phyloP scores from a whole-genome alignment of 2,329 filamentous ascomycete species.

The Pseudocercospora macadamiae region DNA sequence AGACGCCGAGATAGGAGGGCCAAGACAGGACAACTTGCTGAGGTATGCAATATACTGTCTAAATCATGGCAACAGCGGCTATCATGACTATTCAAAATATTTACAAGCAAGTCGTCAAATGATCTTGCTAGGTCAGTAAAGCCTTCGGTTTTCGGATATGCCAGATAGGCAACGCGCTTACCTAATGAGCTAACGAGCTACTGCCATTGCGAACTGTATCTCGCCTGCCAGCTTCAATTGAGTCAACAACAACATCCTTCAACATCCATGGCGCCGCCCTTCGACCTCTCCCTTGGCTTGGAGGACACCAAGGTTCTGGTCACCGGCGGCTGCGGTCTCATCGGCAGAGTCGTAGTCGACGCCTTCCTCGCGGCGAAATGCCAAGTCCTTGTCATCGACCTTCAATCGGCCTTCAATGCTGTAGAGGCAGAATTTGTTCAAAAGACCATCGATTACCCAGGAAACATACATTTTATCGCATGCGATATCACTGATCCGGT shows the following conservation, averaged over 20 bases:
- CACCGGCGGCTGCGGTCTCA: slow-evolving; percentile 47
- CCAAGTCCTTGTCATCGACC: slow-evolving; percentile 41
- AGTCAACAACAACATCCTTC: background rate
- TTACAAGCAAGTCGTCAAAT: no score
- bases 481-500: slow-evolving; percentile 40
- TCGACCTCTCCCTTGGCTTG: slow-evolving; percentile 42
- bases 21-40: no score
- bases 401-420: slow-evolving; percentile 6
- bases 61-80: no score
- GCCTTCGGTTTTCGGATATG: no score
- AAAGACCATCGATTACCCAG: slow-evolving; percentile 8
- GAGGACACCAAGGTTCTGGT: slow-evolving; percentile 44
- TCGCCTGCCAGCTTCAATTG: no score
- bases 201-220: no score
- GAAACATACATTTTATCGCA: slow-evolving; percentile 21
- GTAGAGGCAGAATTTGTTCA: no score
- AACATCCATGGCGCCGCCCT: background rate
- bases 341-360: slow-evolving; percentile 43
- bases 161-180: no score
- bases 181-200: no score
- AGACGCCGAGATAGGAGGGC: background rate
- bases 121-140: no score
- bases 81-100: no score
- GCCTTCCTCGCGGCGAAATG: slow-evolving; percentile 49
- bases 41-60: no score